Evolutionary conservation across 768 basidiomycete genomes (phyloP), one percentile per base, ranked within the genome.

Genomic region (Pleurotus sapidus): DNA sequence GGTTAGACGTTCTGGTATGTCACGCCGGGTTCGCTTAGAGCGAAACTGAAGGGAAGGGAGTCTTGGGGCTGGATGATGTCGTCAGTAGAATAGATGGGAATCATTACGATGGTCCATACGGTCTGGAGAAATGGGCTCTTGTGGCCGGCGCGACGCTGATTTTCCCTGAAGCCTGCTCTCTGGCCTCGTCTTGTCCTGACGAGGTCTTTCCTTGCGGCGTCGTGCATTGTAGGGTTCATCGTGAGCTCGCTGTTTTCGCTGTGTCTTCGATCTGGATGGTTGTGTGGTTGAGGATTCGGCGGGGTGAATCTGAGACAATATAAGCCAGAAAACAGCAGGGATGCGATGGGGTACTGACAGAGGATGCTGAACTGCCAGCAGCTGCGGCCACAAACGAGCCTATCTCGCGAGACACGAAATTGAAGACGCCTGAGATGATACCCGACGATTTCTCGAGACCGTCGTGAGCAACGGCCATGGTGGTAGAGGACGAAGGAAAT

Each of bases 381-480:
- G 90, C 90, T 63, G 75, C 86, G 17, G 79, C 70, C 23, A 91
- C 77, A 67, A 93, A 92, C 9, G 84, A 84, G 46, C 84, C 84
- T 38, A 91, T 65, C 67, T 93, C 90, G 49, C 83, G 77, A 9
- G 88, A 83, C 4, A 93, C 81, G 66, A 85, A 89, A 67, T 72
- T 79, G 61, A 91, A 77, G 4, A 91, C 86, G 60, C 83, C 84
- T 0, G 85, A 82, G 18, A 89, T 62, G 2, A 88, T 63, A 42
- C 86, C 82, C 46, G 71, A 59, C 30, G 64, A 59, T 51, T 48
- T 60, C 46, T 61, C 51, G 43, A 61, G 49, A 42, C 37, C 8
- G 43, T 46, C 55, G 8, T 27, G 39, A 39, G 37, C 43, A 46
- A 17, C 43, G 55, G 38, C 27, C 38, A 56, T 46, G 55, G 37